phyloP scores from a whole-genome alignment of 345 rosid genomes.

The Trapa bicornis region DNA sequence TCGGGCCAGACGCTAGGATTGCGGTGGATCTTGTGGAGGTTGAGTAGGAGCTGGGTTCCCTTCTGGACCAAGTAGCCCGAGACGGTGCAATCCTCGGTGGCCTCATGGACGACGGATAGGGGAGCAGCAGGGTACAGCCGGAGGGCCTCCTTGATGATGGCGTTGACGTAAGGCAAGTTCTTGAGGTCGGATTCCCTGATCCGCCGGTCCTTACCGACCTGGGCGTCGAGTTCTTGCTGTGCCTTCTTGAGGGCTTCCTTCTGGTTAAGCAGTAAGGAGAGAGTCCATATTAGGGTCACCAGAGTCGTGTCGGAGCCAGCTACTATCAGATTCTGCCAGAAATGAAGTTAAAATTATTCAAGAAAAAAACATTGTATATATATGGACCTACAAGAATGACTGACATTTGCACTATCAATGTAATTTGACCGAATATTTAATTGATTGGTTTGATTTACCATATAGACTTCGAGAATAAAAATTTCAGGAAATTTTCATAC shows the following conservation, averaged over 20 bases:
- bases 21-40: constrained; percentile 20
- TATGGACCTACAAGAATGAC: constrained; percentile 16
- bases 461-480: no score
- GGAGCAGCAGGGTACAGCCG: constrained; percentile 27
- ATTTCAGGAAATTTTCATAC: no score
- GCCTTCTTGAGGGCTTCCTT: constrained; percentile 15
- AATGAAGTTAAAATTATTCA: constrained; percentile 15
- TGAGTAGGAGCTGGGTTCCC: constrained; percentile 19
- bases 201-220: constrained; percentile 18
- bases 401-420: no score
- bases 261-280: constrained; percentile 30
- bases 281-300: constrained; percentile 27
- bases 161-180: constrained; percentile 22
- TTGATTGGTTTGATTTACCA: no score
- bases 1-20: constrained; percentile 22
- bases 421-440: no score
- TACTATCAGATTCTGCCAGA: constrained; percentile 22
- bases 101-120: constrained; percentile 20
- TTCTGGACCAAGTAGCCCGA: constrained; percentile 22
- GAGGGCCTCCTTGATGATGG: constrained; percentile 30
- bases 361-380: constrained; percentile 25
- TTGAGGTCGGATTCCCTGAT: constrained; percentile 19
- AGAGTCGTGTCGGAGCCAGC: constrained; percentile 29
- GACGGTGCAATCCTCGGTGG: constrained; percentile 22
- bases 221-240: constrained; percentile 27